phyloP scores from a whole-genome alignment of 2,329 filamentous ascomycete species.

The Fusarium sacchari region DNA sequence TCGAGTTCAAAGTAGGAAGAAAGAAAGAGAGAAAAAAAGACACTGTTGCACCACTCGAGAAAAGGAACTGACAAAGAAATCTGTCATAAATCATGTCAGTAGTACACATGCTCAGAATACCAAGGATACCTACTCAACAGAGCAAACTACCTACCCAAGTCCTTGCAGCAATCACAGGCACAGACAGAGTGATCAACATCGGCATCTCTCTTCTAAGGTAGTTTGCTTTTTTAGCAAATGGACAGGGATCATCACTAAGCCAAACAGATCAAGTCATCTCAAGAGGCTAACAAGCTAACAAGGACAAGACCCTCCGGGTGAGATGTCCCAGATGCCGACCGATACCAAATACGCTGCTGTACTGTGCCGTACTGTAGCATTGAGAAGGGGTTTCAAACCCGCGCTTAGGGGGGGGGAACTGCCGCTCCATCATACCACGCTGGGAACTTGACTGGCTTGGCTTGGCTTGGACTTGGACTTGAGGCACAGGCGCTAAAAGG shows the following conservation, averaged over 20 bases:
- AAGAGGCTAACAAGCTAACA: neutral
- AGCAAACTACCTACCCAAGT: neutral
- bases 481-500: slow-evolving; percentile 10
- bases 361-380: slow-evolving; percentile 3
- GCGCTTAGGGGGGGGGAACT: slow-evolving; percentile 14
- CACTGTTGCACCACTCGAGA: neutral
- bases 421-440: slow-evolving; percentile 7
- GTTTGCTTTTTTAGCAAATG: slow-evolving; percentile 19
- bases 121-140: neutral
- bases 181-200: neutral
- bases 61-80: neutral
- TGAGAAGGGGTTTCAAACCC: neutral
- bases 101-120: neutral
- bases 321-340: slow-evolving; percentile 7
- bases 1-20: neutral
- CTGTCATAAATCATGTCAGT: neutral
- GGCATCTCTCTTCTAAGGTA: neutral
- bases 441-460: neutral
- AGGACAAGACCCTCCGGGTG: neutral
- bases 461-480: neutral
- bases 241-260: neutral
- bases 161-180: slow-evolving; percentile 8
- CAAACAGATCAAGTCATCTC: slow-evolving; percentile 1
- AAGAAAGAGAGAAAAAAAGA: neutral
- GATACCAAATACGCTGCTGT: neutral